A percentile compares a stretch with the other conserved stretches of the same genome.
phyloP scores from a whole-genome alignment of 2,329 filamentous ascomycete genomes.

The Cordyceps tenuipes region DNA sequence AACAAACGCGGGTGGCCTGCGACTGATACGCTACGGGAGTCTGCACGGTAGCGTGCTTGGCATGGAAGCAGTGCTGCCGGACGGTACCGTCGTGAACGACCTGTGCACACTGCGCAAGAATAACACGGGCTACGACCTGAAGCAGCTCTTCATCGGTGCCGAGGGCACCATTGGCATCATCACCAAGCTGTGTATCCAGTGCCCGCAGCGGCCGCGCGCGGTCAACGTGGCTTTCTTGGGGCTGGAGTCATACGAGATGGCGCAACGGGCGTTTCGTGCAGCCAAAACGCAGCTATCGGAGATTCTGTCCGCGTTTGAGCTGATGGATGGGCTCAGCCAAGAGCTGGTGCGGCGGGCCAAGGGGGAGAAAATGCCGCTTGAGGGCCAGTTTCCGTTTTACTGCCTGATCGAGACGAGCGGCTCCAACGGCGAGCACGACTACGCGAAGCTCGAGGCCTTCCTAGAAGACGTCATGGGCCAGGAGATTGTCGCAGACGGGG shows the following conservation, averaged over 20 bases:
- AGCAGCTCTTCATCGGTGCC: constrained; percentile 91
- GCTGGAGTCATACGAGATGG: constrained; percentile 81
- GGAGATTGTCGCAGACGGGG: constrained; percentile 80
- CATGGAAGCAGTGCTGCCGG: constrained; percentile 84
- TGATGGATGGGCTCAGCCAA: constrained; percentile 87
- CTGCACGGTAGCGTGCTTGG: constrained; percentile 89
- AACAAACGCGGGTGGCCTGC: constrained; percentile 88
- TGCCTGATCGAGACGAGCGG: constrained; percentile 95
- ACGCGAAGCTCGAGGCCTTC: constrained; percentile 81
- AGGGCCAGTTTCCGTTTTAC: constrained; percentile 84
- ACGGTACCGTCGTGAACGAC: constrained; percentile 87
- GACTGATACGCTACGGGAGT: constrained; percentile 85
- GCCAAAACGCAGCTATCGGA: constrained; percentile 87
- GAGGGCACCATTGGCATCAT: constrained; percentile 95
- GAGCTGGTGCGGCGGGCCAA: constrained; percentile 66
- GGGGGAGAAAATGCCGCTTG: constrained; percentile 70
- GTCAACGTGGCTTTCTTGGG: constrained; percentile 95
- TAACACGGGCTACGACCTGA: constrained; percentile 96
- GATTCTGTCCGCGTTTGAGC: constrained; percentile 93
- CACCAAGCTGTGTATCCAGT: constrained; percentile 81
- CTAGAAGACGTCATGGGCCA: constrained; percentile 86
- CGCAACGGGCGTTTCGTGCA: constrained; percentile 75
- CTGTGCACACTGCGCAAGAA: constrained; percentile 88
- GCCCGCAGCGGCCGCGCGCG: constrained; percentile 77
- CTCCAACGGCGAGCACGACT: constrained; percentile 88